Evolutionary conservation across 2,329 filamentous ascomycete genomes (phyloP).

Genomic region (Cordyceps cateniannulata): DNA sequence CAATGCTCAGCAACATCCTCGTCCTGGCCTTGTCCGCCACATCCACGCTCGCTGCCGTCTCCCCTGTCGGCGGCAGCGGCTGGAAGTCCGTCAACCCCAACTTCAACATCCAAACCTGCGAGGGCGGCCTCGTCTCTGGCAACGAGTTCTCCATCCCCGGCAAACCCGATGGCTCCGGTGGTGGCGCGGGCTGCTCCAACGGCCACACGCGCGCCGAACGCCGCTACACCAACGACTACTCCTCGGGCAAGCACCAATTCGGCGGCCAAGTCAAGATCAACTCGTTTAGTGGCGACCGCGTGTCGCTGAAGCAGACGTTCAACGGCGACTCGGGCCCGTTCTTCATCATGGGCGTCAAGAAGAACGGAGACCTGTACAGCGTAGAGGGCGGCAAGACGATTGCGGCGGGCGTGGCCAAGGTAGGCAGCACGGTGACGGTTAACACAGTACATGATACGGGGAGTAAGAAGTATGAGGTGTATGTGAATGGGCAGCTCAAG

Average conservation of each 20-base stretch:
- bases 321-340: conserved; percentile 17
- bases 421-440: conserved; percentile 16
- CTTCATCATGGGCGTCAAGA: conserved; percentile 17
- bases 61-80: background rate
- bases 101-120: background rate
- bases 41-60: background rate
- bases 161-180: background rate
- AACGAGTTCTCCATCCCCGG: background rate
- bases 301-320: conserved; percentile 21
- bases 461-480: conserved; percentile 16
- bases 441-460: conserved; percentile 20
- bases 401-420: conserved; percentile 14
- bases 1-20: background rate
- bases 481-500: conserved; percentile 16
- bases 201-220: conserved; percentile 1
- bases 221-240: conserved; percentile 5
- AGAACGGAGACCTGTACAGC: conserved; percentile 16
- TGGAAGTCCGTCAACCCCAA: background rate
- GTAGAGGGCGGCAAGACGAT: conserved; percentile 18
- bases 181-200: background rate
- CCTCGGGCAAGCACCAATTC: background rate
- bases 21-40: background rate
- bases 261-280: conserved; percentile 17
- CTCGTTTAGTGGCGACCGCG: conserved; percentile 16
- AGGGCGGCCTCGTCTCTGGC: background rate